A percentile compares a stretch with the other conserved stretches of the same genome.
phyloP scores from a whole-genome alignment of 371 early-diverging fungal genomes.

The Thermomucor indicae-seudaticae region DNA sequence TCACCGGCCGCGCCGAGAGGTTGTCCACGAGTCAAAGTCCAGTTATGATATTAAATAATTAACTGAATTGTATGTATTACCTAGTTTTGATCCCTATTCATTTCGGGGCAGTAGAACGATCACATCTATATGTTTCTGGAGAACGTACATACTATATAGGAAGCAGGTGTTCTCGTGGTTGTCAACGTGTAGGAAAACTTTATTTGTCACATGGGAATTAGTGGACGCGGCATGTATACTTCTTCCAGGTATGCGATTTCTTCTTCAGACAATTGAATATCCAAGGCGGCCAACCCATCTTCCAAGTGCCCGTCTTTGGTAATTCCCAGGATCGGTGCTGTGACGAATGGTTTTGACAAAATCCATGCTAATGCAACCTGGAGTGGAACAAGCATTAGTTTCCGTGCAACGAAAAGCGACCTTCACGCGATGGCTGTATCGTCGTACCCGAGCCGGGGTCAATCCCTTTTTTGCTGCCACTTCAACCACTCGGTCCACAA shows the following conservation, averaged over 20 bases:
- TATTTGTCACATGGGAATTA: neutral
- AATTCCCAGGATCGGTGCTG: constrained; percentile 45
- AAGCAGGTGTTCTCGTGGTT: neutral
- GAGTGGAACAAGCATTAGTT: neutral
- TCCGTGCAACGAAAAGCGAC: no score
- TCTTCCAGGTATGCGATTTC: constrained; percentile 30
- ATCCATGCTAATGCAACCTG: constrained; percentile 49
- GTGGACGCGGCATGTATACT: constrained; percentile 11
- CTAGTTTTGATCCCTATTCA: no score
- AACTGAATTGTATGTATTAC: no score
- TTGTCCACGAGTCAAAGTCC: no score
- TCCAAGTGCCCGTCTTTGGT: constrained; percentile 26
- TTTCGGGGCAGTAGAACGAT: no score
- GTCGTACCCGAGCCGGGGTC: constrained; percentile 27
- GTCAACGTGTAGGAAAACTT: neutral
- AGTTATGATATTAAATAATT: no score
- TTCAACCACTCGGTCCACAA: constrained; percentile 34
- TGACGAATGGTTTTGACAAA: constrained; percentile 27
- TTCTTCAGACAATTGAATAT: constrained; percentile 25
- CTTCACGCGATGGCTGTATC: no score
- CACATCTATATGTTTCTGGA: no score
- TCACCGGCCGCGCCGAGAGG: no score
- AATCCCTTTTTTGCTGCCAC: constrained; percentile 37
- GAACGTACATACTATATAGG: no score
- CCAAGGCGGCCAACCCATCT: constrained; percentile 27